Percentiles rank a stretch among this genome's conserved stretches.
phyloP scores from a whole-genome alignment of 768 basidiomycete species.

The Trametes punicea region DNA sequence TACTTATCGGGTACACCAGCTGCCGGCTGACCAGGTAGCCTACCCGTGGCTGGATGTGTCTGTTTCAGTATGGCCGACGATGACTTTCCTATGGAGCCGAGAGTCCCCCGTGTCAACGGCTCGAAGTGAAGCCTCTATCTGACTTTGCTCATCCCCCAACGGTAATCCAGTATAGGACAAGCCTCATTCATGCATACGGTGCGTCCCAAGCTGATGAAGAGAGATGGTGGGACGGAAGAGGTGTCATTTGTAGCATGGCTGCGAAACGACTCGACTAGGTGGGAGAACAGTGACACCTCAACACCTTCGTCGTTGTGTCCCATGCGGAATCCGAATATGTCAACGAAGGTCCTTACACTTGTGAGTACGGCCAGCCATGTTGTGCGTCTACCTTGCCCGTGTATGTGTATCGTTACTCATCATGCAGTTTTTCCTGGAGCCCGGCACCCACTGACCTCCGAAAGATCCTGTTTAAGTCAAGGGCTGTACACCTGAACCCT shows the following conservation, averaged over 20 bases:
- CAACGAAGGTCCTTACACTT: too few relatives aligned
- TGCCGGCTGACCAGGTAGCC: constrained; percentile 50
- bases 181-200: constrained; percentile 50
- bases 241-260: constrained; percentile 52
- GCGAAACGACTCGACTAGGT: constrained; percentile 56
- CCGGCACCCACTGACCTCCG: too few relatives aligned
- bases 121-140: constrained; percentile 38
- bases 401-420: too few relatives aligned
- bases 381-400: too few relatives aligned
- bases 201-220: constrained; percentile 40
- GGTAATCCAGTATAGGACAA: constrained; percentile 51
- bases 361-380: too few relatives aligned
- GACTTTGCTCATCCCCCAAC: constrained; percentile 44
- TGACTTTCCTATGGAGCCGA: constrained; percentile 45
- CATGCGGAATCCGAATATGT: too few relatives aligned
- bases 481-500: too few relatives aligned
- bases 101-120: constrained; percentile 47
- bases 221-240: constrained; percentile 47
- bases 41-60: constrained; percentile 50
- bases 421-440: too few relatives aligned
- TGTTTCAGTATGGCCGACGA: constrained; percentile 57
- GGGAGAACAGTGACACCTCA: too few relatives aligned
- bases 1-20: constrained; percentile 59
- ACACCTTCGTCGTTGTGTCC: too few relatives aligned
- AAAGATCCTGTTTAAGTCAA: too few relatives aligned